These are phyloP conservation scores for Zymoseptoria brevis DNA, from an alignment of 2,329 filamentous ascomycete species.

Conservation along the genomic window DNA sequence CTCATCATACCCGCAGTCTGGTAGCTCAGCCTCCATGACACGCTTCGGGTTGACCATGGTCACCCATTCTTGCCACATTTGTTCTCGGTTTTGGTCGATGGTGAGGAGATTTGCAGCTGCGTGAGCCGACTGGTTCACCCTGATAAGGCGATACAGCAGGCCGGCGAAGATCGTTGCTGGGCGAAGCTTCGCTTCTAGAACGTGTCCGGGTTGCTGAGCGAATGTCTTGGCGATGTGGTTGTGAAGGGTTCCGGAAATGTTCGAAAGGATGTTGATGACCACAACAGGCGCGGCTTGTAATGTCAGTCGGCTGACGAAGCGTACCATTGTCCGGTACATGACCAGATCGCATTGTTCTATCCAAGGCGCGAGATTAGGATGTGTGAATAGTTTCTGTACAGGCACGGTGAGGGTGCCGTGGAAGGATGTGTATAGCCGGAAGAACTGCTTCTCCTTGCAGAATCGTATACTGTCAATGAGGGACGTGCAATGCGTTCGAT, in stretches of 20 bases:
- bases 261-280: conserved; percentile 78
- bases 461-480: conserved; percentile 92
- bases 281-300: conserved; percentile 84
- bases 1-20: conserved; percentile 46
- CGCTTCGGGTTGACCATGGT: conserved; percentile 50
- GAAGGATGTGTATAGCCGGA: conserved; percentile 89
- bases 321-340: conserved; percentile 95
- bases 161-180: conserved; percentile 84
- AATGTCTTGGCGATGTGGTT: conserved; percentile 78
- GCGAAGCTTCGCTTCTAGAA: conserved; percentile 76
- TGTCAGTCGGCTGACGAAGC: conserved; percentile 79
- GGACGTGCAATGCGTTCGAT: conserved; percentile 90
- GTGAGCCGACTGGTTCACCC: conserved; percentile 89
- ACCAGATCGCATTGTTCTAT: conserved; percentile 93
- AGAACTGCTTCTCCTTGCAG: conserved; percentile 95
- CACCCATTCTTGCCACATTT: conserved; percentile 93
- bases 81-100: conserved; percentile 78
- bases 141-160: conserved; percentile 74
- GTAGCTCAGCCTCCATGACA: conserved; percentile 50
- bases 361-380: conserved; percentile 77
- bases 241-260: conserved; percentile 75
- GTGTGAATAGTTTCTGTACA: conserved; percentile 82
- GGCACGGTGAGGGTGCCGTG: conserved; percentile 94
- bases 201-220: conserved; percentile 73
- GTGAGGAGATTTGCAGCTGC: conserved; percentile 89